Evolutionary conservation across 768 basidiomycete genomes (phyloP).

Genomic region (Termitomyces sp.): DNA sequence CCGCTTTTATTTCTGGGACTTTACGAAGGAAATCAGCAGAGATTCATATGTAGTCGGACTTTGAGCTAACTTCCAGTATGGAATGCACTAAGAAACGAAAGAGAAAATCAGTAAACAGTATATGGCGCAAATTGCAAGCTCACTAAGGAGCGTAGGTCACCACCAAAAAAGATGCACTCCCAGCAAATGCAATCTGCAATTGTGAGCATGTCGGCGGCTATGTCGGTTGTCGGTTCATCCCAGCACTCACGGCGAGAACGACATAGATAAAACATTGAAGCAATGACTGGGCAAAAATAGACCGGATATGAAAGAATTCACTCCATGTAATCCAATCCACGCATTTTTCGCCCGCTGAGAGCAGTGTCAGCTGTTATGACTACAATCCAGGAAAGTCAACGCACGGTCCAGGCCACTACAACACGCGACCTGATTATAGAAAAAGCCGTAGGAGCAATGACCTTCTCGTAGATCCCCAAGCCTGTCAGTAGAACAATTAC

Average conservation of each 20-base stretch:
- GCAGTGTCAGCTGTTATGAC: constrained; percentile 1
- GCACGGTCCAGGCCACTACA: constrained; percentile 61
- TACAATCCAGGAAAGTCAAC: constrained; percentile 16
- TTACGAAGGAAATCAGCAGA: background rate
- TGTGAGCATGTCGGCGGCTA: background rate
- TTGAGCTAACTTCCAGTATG: constrained; percentile 68
- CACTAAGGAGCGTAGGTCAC: constrained; percentile 67
- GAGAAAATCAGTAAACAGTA: constrained; percentile 3
- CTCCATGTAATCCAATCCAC: constrained; percentile 67
- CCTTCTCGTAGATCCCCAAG: constrained; percentile 66
- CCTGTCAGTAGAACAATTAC: constrained; percentile 29
- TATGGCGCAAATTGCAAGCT: constrained; percentile 17
- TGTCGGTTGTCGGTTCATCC: background rate
- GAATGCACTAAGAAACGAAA: constrained; percentile 44
- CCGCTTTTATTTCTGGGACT: constrained; percentile 81
- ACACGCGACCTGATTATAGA: constrained; percentile 67
- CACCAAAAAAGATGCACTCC: constrained; percentile 59
- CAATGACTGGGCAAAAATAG: constrained; percentile 54
- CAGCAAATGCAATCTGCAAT: constrained; percentile 52
- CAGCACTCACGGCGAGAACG: constrained; percentile 47
- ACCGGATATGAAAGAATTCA: constrained; percentile 44
- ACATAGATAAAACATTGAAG: constrained; percentile 65
- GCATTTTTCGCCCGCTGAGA: constrained; percentile 60
- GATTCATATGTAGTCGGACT: background rate
- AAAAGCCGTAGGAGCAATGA: constrained; percentile 60